Evolutionary conservation across 139 green algal species (phyloP), one percentile per base, ranked within the genome.

Genomic region (Tetraselmis chui): DNA sequence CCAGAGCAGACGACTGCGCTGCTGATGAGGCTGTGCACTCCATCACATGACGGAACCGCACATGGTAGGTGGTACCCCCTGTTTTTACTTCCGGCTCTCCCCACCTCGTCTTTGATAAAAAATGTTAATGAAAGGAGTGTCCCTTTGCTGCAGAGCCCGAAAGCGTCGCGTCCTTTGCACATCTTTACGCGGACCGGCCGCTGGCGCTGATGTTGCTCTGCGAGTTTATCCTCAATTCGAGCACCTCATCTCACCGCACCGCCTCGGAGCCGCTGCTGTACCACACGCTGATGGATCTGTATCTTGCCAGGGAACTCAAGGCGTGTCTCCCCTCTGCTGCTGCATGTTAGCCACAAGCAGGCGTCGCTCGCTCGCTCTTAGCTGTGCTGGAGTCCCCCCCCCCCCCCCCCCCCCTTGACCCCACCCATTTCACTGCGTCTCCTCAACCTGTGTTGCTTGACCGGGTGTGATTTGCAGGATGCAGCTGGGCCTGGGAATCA

Each of bases 1-100:
- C 87, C 95, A 0, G 92, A 95, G 81, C 92, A 89, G 28, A 92
- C 93, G 27, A 98, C 94, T 0, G 88, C 92, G 0, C 83, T 95
- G 76, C 86, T 98, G 24, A 96, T 98, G 93, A 89, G 92, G 78
- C 90, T 98, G 26, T 98, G 95, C 89, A 90, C 91, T 24, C 86
- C 83, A 5, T 5, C 45, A 18, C 45, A 67, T 67, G 45, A 67
- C 45, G 45, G 45, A 5, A 18, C 11, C 45, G n/a, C n/a, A n/a
- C n/a, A n/a, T n/a, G n/a, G n/a, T n/a, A n/a, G n/a, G n/a, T n/a
- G n/a, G n/a, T n/a, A n/a, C n/a, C n/a, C n/a, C n/a, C n/a, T n/a
- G n/a, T n/a, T n/a, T n/a, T n/a, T n/a, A n/a, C n/a, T n/a, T n/a
- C n/a, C n/a, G n/a, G n/a, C n/a, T n/a, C n/a, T n/a, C n/a, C n/a